Percentiles rank a stretch among this genome's conserved stretches.
These are phyloP conservation scores for Salix arbutifolia DNA, from an alignment of 345 rosid genomes.

Conservation along the genomic window DNA sequence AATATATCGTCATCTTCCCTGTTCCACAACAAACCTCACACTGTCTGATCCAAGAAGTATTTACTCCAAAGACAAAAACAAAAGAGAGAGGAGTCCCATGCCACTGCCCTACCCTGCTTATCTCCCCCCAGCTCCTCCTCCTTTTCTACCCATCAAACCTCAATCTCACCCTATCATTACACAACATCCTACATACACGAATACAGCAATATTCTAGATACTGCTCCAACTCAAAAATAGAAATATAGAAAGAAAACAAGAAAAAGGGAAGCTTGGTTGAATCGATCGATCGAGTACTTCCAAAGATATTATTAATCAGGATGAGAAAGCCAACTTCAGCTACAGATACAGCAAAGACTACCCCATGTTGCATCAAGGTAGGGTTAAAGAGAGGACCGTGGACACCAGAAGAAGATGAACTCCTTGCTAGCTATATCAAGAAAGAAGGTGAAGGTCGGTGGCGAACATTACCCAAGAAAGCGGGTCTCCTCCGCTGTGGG, in stretches of 20 bases:
- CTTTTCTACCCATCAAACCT: not conserved
- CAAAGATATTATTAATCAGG: not conserved
- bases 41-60: not conserved
- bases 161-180: not conserved
- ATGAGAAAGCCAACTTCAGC: slow-evolving; percentile 12
- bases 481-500: slow-evolving; percentile 81
- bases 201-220: not conserved
- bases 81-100: not conserved
- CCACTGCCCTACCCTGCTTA: too few relatives aligned
- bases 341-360: not conserved
- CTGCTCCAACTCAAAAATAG: not conserved
- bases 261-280: not conserved
- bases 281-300: not conserved
- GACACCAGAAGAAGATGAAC: slow-evolving; percentile 79
- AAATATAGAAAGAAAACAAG: not conserved
- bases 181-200: not conserved
- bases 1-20: not conserved
- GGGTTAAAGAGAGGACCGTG: slow-evolving; percentile 88
- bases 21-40: not conserved
- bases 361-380: slow-evolving; percentile 62
- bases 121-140: not conserved
- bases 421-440: slow-evolving; percentile 50
- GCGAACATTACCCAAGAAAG: slow-evolving; percentile 74
- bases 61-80: not conserved
- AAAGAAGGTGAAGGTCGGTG: slow-evolving; percentile 82